Evolutionary conservation across 768 basidiomycete genomes (phyloP), one percentile per base, ranked within the genome.

Genomic region (Fistulinella prunicolor): DNA sequence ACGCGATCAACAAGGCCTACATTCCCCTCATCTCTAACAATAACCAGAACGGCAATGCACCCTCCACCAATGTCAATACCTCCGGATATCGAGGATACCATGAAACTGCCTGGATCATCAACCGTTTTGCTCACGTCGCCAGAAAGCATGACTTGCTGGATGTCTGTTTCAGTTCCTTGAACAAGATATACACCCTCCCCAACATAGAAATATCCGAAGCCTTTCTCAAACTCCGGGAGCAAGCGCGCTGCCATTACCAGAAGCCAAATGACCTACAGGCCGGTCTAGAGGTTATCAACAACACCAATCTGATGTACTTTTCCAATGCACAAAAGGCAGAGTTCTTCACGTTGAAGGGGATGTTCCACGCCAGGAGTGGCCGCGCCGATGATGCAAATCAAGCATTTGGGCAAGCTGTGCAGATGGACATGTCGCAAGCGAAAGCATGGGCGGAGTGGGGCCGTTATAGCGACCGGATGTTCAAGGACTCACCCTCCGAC

Each of bases 171-270:
- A 89, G 80, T 6, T 89, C 89, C 2, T 76, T 99, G 60, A 94
- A 88, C 67, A 97, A 94, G 71, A 99, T 99, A 55, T 99, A 99
- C 69, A 94, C 93, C 0, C 75, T 99, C 17, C 96, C 96, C 19
- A 99, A 99, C 65, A 99, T 99, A 68, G 96, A 99, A 71, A 99
- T 99, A 51, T 95, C 96, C 3, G 96, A 99, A 65, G 96, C 96
- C 1, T 99, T 99, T 76, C 75, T 99, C 49, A 99, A 99, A 68
- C 81, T 99, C 24, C 85, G 96, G 40, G 96, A 99, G 67, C 96
- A 99, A 69, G 96, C 96, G 6, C 86, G 94, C 29, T 97, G 95
- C 59, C 94, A 96, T 72, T 97, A 95, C 68, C 94, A 96, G 66
- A 93, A 89, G 60, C 89, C 90, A 0, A 88, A 87, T 51, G 94